Conservation (phyloP, 805 yeast species). For the Maudiozyma turicensis region DNA sequence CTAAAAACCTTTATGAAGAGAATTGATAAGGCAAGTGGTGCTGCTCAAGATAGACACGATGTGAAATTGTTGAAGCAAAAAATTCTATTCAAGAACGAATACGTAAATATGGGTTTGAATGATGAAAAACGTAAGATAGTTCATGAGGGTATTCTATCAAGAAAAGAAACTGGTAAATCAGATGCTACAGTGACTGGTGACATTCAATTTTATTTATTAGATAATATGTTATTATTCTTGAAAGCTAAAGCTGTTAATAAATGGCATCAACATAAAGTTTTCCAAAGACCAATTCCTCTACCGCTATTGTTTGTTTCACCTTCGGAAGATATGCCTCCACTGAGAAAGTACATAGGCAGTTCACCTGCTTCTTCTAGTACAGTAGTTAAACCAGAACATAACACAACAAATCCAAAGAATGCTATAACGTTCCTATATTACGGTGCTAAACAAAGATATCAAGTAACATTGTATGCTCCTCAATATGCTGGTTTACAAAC, state of each 20-base stretch:
- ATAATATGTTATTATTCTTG: slow-evolving; percentile 77
- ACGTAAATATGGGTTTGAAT: slow-evolving; percentile 73
- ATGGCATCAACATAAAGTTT: slow-evolving; percentile 84
- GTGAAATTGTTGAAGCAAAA: slow-evolving; percentile 79
- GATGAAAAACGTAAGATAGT: slow-evolving; percentile 70
- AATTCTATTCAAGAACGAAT: slow-evolving; percentile 72
- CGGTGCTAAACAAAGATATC: slow-evolving; percentile 33
- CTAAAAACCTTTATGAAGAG: slow-evolving; percentile 65
- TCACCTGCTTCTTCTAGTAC: slow-evolving; percentile 26
- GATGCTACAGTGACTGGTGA: slow-evolving; percentile 39
- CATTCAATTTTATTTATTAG: slow-evolving; percentile 79
- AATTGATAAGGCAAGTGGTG: slow-evolving; percentile 79
- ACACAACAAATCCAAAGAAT: slow-evolving; percentile 20
- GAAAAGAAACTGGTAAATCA: slow-evolving; percentile 25
- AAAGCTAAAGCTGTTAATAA: slow-evolving; percentile 80
- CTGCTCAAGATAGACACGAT: slow-evolving; percentile 85
- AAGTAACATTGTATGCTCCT: slow-evolving; percentile 35
- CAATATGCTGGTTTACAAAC: slow-evolving; percentile 58
- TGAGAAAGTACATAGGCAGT: slow-evolving; percentile 34
- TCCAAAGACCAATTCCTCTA: slow-evolving; percentile 78
- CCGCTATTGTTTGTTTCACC: slow-evolving; percentile 67
- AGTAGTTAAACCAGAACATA: slow-evolving; percentile 19
- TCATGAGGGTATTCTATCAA: slow-evolving; percentile 29
- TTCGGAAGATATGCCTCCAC: slow-evolving; percentile 67
- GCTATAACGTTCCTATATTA: slow-evolving; percentile 29